Evolutionary conservation across 345 rosid species (phyloP).

Genomic region (Populus alba): DNA sequence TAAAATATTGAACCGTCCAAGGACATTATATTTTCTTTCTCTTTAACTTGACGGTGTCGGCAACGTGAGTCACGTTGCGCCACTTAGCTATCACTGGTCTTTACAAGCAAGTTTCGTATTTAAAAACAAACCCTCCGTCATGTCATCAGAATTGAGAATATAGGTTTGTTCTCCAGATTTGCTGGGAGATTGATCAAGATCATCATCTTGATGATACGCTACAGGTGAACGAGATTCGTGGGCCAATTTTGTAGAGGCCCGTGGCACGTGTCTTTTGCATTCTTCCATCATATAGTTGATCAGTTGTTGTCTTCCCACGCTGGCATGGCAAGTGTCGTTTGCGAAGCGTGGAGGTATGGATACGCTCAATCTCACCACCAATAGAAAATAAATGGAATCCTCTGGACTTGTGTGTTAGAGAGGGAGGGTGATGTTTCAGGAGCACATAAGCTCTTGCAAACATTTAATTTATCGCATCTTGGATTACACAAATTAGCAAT

Average conservation of each 20-base stretch:
- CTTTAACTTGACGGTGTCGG: slow-evolving; percentile 12
- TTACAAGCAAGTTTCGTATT: background rate
- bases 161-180: background rate
- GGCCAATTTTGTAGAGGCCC: no score
- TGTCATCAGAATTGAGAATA: background rate
- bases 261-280: background rate
- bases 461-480: no score
- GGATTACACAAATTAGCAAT: no score
- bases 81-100: background rate
- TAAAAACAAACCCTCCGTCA: background rate
- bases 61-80: slow-evolving; percentile 37
- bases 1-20: background rate
- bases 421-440: no score
- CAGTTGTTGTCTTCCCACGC: background rate
- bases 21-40: background rate
- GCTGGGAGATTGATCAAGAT: background rate
- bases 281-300: background rate
- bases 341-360: background rate
- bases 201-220: background rate
- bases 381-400: background rate
- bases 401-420: no score
- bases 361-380: background rate
- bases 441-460: no score
- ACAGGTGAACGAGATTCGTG: no score
- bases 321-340: background rate